phyloP scores from a whole-genome alignment of 2,329 filamentous ascomycete genomes.

The Myriosclerotinia duriaeana region DNA sequence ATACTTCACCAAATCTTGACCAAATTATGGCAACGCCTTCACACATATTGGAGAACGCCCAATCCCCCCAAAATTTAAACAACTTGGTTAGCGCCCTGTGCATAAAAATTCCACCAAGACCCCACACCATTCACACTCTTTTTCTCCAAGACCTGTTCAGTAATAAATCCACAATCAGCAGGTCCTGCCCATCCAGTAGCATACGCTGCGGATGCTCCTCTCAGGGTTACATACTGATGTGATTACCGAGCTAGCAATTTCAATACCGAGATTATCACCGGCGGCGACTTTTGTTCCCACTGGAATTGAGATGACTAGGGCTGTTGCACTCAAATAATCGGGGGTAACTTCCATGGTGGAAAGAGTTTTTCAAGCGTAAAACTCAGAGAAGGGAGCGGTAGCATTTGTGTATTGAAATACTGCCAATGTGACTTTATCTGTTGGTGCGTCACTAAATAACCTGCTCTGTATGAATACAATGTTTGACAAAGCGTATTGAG shows the following conservation, averaged over 20 bases:
- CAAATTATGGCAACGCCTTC: no score
- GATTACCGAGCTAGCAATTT: constrained; percentile 26
- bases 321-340: constrained; percentile 17
- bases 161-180: constrained; percentile 8
- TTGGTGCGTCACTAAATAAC: constrained; percentile 24
- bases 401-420: constrained; percentile 32
- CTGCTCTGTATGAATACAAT: no score
- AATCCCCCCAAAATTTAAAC: constrained; percentile 11
- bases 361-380: constrained; percentile 33
- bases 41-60: no score
- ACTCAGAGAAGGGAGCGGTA: constrained; percentile 31
- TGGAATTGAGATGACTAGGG: constrained; percentile 25
- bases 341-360: constrained; percentile 25
- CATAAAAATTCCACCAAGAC: constrained; percentile 29
- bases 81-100: constrained; percentile 24
- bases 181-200: constrained; percentile 4
- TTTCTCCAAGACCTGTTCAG: background rate
- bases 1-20: no score
- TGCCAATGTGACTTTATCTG: constrained; percentile 27
- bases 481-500: constrained; percentile 26
- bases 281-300: constrained; percentile 23
- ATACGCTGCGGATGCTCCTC: background rate
- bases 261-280: constrained; percentile 32
- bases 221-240: constrained; percentile 29
- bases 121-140: background rate